Conservation (phyloP, 805 yeast species). For the Kuraishia borneana region DNA sequence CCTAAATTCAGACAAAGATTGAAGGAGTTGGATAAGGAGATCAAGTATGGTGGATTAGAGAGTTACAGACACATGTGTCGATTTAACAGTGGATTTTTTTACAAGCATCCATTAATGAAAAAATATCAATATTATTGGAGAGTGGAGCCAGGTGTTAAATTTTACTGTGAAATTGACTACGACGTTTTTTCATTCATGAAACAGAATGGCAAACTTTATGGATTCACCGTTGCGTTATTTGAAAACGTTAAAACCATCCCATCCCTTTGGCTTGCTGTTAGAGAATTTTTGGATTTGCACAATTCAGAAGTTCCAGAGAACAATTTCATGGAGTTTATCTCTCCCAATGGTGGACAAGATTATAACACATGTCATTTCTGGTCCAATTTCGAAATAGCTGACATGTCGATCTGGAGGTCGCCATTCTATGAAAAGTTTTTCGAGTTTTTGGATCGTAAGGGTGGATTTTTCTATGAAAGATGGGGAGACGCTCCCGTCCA, state of each 20-base stretch:
- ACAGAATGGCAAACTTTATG: constrained; percentile 33
- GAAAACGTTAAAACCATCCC: constrained; percentile 37
- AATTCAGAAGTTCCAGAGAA: constrained; percentile 27
- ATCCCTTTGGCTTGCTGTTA: constrained; percentile 36
- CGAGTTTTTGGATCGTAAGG: constrained; percentile 48
- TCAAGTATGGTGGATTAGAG: constrained; percentile 48
- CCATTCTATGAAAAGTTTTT: constrained; percentile 48
- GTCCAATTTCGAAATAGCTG: constrained; percentile 72
- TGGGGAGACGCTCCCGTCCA: constrained; percentile 97
- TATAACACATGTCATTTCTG: constrained; percentile 77
- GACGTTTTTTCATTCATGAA: constrained; percentile 40
- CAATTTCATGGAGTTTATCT: constrained; percentile 52
- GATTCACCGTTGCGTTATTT: constrained; percentile 37
- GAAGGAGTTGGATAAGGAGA: constrained; percentile 19
- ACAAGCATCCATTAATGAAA: constrained; percentile 30
- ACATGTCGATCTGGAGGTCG: constrained; percentile 56
- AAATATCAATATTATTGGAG: constrained; percentile 48
- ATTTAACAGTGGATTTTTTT: constrained; percentile 39
- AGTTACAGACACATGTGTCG: constrained; percentile 67
- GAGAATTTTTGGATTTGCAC: constrained; percentile 25
- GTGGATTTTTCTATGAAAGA: constrained; percentile 79
- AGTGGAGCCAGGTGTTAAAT: constrained; percentile 40
- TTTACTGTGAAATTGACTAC: constrained; percentile 38
- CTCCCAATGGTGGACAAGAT: constrained; percentile 48
- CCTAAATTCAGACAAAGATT: constrained; percentile 18